A percentile compares a stretch with the other conserved stretches of the same genome.
Conservation (phyloP, 495 filamentous ascomycete species). For the Podospora conica region DNA sequence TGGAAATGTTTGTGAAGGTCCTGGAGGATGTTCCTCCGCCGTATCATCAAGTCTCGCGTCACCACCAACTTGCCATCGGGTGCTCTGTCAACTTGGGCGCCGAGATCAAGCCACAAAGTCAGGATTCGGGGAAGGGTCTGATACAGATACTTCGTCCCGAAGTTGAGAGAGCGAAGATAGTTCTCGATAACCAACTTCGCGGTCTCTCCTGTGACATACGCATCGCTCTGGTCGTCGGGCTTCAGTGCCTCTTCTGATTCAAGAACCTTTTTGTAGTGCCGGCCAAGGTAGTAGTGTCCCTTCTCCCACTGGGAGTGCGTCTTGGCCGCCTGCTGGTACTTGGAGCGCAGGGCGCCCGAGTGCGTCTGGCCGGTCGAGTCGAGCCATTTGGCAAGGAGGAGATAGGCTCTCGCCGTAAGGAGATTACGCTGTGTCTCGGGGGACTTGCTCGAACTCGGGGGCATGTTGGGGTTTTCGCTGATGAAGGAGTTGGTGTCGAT, state of each 20-base stretch:
- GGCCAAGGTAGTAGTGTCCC: conserved; percentile 92
- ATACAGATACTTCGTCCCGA: conserved; percentile 89
- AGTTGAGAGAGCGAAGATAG: conserved; percentile 77
- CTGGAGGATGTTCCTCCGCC: conserved; percentile 58
- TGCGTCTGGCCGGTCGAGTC: conserved; percentile 88
- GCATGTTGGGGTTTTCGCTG: conserved; percentile 17
- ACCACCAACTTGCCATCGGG: conserved; percentile 60
- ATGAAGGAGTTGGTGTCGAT: conserved; percentile 68
- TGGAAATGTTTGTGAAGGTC: conserved; percentile 63
- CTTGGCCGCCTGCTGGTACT: conserved; percentile 68
- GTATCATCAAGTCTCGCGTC: conserved; percentile 51
- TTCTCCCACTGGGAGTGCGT: conserved; percentile 77
- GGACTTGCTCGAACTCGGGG: conserved; percentile 40
- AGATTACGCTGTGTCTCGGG: conserved; percentile 47
- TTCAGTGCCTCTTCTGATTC: conserved; percentile 79
- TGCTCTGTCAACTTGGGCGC: conserved; percentile 60
- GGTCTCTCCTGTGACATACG: conserved; percentile 65
- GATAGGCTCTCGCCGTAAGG: conserved; percentile 59
- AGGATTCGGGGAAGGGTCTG: conserved; percentile 85
- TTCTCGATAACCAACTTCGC: conserved; percentile 89
- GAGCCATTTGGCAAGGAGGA: conserved; percentile 94
- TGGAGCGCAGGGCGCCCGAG: conserved; percentile 63
- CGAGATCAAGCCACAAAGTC: conserved; percentile 91
- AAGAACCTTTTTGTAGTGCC: conserved; percentile 93
- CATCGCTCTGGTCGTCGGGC: conserved; percentile 52